Evolutionary conservation across 2,329 filamentous ascomycete species (phyloP).

Genomic region (Fusarium foetens): DNA sequence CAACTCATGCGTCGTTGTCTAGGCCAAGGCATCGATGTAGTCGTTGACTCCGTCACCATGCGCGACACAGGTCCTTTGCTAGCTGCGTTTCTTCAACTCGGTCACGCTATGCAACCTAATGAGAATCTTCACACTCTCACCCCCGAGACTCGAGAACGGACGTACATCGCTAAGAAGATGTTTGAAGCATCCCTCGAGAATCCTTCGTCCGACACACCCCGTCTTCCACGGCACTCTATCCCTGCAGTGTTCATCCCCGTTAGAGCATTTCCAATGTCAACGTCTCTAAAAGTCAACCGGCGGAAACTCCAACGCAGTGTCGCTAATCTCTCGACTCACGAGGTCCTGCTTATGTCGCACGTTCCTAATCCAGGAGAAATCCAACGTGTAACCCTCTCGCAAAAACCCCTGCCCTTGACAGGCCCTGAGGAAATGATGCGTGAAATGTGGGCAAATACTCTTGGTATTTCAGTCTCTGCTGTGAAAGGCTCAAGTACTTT

Average conservation of each 20-base stretch:
- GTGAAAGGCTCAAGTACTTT: slow-evolving; percentile 59
- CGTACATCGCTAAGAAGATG: slow-evolving; percentile 57
- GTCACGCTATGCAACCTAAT: slow-evolving; percentile 50
- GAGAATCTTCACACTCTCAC: slow-evolving; percentile 54
- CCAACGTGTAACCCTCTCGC: slow-evolving; percentile 42
- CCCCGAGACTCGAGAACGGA: slow-evolving; percentile 54
- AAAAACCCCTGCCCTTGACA: slow-evolving; percentile 61
- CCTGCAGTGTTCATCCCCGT: slow-evolving; percentile 62
- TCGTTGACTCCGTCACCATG: slow-evolving; percentile 60
- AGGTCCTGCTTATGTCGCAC: slow-evolving; percentile 55
- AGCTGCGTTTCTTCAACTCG: slow-evolving; percentile 62
- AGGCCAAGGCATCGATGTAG: slow-evolving; percentile 58
- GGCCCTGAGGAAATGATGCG: slow-evolving; percentile 60
- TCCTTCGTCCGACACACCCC: slow-evolving; percentile 26
- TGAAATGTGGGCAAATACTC: slow-evolving; percentile 58
- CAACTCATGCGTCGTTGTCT: slow-evolving; percentile 59
- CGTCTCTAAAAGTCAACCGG: slow-evolving; percentile 62
- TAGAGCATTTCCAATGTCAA: slow-evolving; percentile 58
- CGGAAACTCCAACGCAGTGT: slow-evolving; percentile 59
- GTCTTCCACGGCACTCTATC: slow-evolving; percentile 55
- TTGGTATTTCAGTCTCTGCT: slow-evolving; percentile 51
- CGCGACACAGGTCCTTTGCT: slow-evolving; percentile 56
- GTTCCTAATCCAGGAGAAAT: slow-evolving; percentile 52
- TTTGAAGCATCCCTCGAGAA: slow-evolving; percentile 55
- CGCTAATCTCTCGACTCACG: slow-evolving; percentile 53